These are phyloP conservation scores for Cryptosporidium viatorum DNA, from an alignment of 169 alveolate species.

Conservation along the genomic window DNA sequence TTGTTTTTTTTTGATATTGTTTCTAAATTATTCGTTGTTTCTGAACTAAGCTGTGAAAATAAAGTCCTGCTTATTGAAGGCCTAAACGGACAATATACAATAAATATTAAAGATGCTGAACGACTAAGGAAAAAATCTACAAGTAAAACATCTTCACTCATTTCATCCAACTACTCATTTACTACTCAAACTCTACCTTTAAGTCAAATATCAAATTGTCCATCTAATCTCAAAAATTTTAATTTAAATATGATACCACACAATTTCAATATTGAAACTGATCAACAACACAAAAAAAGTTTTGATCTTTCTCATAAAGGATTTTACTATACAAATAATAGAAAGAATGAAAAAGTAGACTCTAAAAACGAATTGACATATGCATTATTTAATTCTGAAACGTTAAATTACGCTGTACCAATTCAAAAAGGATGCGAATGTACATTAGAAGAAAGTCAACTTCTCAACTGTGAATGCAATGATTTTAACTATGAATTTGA, in stretches of 20 bases:
- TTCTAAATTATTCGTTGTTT: neutral
- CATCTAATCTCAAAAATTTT: neutral
- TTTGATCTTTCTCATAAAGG: neutral
- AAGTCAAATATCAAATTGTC: neutral
- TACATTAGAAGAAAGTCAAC: neutral
- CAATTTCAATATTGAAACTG: neutral
- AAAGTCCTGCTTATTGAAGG: neutral
- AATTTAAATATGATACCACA: neutral
- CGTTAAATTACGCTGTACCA: neutral
- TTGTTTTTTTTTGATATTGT: neutral
- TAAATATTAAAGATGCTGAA: neutral
- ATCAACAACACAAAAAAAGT: neutral
- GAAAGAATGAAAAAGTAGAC: neutral
- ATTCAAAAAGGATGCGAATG: neutral
- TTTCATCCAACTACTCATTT: neutral
- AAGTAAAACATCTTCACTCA: too few relatives aligned
- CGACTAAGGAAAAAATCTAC: too few relatives aligned
- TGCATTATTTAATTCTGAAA: neutral
- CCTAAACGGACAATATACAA: neutral
- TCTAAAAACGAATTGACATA: neutral
- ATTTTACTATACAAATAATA: too few relatives aligned
- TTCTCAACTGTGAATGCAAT: neutral
- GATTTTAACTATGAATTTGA: neutral
- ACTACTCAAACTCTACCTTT: neutral
- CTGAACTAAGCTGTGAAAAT: neutral